These are phyloP conservation scores for Globisporangium ultimum DNA, from an alignment of 352 stramenopile genomes.

Conservation along the genomic window DNA sequence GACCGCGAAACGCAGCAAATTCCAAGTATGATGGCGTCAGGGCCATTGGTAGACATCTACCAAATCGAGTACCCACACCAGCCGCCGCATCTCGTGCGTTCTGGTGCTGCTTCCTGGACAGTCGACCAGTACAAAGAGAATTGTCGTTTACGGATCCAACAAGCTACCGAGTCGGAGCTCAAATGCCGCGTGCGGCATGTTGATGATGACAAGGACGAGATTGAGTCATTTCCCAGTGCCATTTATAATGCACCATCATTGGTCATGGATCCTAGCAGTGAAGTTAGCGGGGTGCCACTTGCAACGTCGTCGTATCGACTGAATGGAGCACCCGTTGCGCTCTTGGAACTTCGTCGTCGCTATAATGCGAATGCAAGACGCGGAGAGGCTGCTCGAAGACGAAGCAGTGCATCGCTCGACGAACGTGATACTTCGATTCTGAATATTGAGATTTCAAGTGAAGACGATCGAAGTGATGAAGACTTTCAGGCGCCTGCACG, in stretches of 20 bases:
- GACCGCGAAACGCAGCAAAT: constrained; percentile 86
- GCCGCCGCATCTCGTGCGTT: constrained; percentile 41
- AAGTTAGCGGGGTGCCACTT: constrained; percentile 14
- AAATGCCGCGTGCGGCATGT: constrained; percentile 53
- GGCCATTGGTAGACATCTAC: constrained; percentile 73
- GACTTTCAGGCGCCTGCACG: constrained; percentile 70
- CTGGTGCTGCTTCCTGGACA: constrained; percentile 25
- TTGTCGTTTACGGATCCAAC: constrained; percentile 51
- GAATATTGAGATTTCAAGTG: constrained; percentile 82
- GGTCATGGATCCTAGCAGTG: constrained; percentile 8
- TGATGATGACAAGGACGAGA: constrained; percentile 37
- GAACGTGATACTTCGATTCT: constrained; percentile 83
- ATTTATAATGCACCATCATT: constrained; percentile 23
- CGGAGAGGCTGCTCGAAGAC: constrained; percentile 24
- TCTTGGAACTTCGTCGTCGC: constrained; percentile 61
- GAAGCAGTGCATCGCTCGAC: constrained; percentile 43
- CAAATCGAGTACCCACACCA: constrained; percentile 71
- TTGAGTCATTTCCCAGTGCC: constrained; percentile 47
- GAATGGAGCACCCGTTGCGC: constrained; percentile 63
- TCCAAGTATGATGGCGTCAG: constrained; percentile 82
- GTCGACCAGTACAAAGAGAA: constrained; percentile 62
- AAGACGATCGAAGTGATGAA: constrained; percentile 84
- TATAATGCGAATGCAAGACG: constrained; percentile 21
- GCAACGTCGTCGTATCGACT: constrained; percentile 59
- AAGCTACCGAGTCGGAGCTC: constrained; percentile 65